A percentile compares a stretch with the other conserved stretches of the same genome.
Conservation (phyloP, 257 asterid genomes). For the Voacanga thouarsii region DNA sequence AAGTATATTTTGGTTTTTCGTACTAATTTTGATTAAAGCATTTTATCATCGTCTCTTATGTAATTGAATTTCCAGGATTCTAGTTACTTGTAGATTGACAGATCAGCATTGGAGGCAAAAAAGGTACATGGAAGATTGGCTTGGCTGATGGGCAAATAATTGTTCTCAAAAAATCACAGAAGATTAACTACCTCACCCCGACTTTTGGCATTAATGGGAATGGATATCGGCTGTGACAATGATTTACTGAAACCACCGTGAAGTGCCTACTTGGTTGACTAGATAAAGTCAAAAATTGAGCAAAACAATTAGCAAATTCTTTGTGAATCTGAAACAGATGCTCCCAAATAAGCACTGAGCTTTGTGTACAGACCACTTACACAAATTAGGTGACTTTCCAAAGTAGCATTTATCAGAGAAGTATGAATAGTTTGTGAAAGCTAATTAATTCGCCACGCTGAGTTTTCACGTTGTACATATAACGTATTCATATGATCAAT, state of each 20-base stretch:
- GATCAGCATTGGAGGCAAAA: background rate
- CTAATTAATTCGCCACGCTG: background rate
- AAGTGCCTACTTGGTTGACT: background rate
- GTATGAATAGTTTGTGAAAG: background rate
- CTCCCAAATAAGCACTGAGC: background rate
- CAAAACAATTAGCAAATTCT: background rate
- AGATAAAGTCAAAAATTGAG: background rate
- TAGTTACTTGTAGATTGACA: background rate
- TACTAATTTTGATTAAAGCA: background rate
- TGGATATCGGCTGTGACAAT: background rate
- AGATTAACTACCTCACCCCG: background rate
- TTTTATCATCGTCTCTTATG: background rate
- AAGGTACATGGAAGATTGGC: background rate
- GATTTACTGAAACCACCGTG: background rate
- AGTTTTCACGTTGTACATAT: background rate
- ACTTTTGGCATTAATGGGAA: background rate
- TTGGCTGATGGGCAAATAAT: background rate
- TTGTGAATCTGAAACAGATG: background rate
- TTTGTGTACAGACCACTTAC: background rate
- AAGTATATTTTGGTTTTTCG: background rate
- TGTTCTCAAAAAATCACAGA: background rate
- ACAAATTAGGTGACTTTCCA: background rate
- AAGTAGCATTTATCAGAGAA: background rate
- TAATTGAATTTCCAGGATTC: background rate
- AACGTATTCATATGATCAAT: no score